These are phyloP conservation scores for Metschnikowia noctiluminum DNA, from an alignment of 805 yeast genomes.

Conservation along the genomic window DNA sequence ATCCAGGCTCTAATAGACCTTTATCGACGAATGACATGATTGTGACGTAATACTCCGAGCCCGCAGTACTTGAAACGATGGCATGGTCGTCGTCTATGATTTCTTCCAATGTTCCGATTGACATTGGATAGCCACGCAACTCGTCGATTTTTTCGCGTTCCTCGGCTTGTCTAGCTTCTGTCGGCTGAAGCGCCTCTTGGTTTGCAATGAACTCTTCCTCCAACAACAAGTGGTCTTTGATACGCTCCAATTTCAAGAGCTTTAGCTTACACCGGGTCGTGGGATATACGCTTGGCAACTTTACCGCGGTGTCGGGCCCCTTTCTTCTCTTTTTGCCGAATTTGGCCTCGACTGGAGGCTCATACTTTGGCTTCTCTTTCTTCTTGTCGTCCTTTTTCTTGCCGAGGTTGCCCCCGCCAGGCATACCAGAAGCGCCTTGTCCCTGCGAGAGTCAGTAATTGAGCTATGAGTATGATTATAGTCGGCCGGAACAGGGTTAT, in stretches of 20 bases:
- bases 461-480: background rate
- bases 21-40: slow-evolving; percentile 96
- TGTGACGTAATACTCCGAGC: slow-evolving; percentile 96
- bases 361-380: slow-evolving; percentile 92
- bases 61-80: slow-evolving; percentile 91
- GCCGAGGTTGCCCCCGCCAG: slow-evolving; percentile 45
- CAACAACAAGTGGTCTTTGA: slow-evolving; percentile 89
- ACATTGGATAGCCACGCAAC: slow-evolving; percentile 93
- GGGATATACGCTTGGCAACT: slow-evolving; percentile 85
- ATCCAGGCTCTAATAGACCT: slow-evolving; percentile 93
- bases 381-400: slow-evolving; percentile 57
- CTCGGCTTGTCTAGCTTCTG: slow-evolving; percentile 94
- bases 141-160: slow-evolving; percentile 95
- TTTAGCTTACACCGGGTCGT: slow-evolving; percentile 91
- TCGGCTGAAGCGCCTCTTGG: slow-evolving; percentile 91
- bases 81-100: slow-evolving; percentile 98
- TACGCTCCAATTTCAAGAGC: slow-evolving; percentile 87
- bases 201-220: slow-evolving; percentile 96
- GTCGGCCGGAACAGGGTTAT: background rate
- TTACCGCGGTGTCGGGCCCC: slow-evolving; percentile 83
- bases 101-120: slow-evolving; percentile 94
- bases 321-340: slow-evolving; percentile 91
- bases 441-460: slow-evolving; percentile 34
- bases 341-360: slow-evolving; percentile 95
- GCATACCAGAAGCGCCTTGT: slow-evolving; percentile 55